Conservation (phyloP, 805 yeast genomes). For the Saccharomycopsis fibuligera region DNA sequence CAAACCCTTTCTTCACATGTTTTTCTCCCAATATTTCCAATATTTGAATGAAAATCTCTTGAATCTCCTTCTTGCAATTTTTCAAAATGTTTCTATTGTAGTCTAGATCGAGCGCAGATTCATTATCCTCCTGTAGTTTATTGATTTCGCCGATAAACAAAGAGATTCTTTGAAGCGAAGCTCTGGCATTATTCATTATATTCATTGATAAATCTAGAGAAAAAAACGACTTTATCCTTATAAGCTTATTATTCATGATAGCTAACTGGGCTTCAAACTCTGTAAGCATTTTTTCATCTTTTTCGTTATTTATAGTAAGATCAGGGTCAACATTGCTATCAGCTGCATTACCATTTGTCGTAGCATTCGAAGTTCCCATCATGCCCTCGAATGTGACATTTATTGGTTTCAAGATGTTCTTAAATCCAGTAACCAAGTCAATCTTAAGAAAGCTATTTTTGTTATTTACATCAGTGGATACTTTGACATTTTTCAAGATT, state of each 20-base stretch:
- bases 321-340: neutral
- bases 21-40: slow-evolving; percentile 55
- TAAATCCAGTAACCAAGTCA: slow-evolving; percentile 58
- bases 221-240: slow-evolving; percentile 67
- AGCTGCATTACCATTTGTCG: neutral
- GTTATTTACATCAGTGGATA: slow-evolving; percentile 26
- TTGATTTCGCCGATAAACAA: slow-evolving; percentile 32
- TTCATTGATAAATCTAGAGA: slow-evolving; percentile 75
- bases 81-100: slow-evolving; percentile 24
- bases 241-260: slow-evolving; percentile 66
- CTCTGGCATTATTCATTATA: slow-evolving; percentile 62
- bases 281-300: slow-evolving; percentile 32
- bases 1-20: slow-evolving; percentile 85
- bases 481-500: slow-evolving; percentile 29
- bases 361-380: slow-evolving; percentile 3
- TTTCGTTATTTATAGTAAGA: slow-evolving; percentile 26
- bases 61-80: slow-evolving; percentile 40
- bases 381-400: slow-evolving; percentile 16
- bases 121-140: slow-evolving; percentile 20
- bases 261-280: slow-evolving; percentile 79
- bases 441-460: slow-evolving; percentile 27
- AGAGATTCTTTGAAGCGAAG: slow-evolving; percentile 52
- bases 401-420: slow-evolving; percentile 43
- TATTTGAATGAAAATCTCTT: slow-evolving; percentile 63
- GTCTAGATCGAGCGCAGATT: slow-evolving; percentile 31